These are phyloP conservation scores for Globisporangium parvum DNA, from an alignment of 352 stramenopile species.

Conservation along the genomic window DNA sequence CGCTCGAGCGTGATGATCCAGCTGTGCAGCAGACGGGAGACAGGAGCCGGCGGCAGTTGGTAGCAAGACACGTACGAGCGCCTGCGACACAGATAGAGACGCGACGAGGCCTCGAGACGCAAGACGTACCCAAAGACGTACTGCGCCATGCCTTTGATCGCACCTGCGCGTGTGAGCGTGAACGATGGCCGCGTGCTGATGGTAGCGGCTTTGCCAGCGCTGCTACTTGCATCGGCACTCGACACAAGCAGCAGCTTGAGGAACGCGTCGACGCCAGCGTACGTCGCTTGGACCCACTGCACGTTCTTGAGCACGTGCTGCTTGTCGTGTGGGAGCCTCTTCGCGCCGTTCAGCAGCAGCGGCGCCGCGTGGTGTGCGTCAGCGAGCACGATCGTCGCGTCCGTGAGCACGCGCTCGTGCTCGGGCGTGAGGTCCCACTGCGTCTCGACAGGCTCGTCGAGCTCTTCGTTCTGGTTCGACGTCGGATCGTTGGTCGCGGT, in stretches of 20 bases:
- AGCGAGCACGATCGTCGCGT: conserved; percentile 37
- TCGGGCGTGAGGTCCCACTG: conserved; percentile 29
- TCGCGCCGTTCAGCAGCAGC: conserved; percentile 23
- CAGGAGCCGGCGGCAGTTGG: no score
- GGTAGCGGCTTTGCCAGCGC: background rate
- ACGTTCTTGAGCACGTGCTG: conserved; percentile 28
- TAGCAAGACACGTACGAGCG: background rate
- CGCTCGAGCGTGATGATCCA: conserved; percentile 61
- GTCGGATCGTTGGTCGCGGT: no score
- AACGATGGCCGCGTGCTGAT: conserved; percentile 21
- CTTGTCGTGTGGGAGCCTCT: conserved; percentile 2
- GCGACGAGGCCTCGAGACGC: no score
- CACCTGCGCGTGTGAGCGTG: conserved; percentile 44
- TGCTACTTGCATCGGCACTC: background rate
- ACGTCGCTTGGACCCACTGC: conserved; percentile 59
- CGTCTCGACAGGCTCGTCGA: background rate
- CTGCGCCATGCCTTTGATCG: conserved; percentile 62
- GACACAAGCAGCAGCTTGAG: conserved; percentile 18
- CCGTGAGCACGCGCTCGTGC: conserved; percentile 30
- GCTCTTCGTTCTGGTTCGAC: no score
- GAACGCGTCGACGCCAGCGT: conserved; percentile 52
- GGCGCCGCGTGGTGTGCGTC: conserved; percentile 39
- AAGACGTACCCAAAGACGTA: conserved; percentile 49
- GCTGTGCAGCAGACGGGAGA: conserved; percentile 2
- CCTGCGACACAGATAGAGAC: background rate